These are phyloP conservation scores for Agaricus bisporus DNA, from an alignment of 768 basidiomycete genomes.

Conservation along the genomic window DNA sequence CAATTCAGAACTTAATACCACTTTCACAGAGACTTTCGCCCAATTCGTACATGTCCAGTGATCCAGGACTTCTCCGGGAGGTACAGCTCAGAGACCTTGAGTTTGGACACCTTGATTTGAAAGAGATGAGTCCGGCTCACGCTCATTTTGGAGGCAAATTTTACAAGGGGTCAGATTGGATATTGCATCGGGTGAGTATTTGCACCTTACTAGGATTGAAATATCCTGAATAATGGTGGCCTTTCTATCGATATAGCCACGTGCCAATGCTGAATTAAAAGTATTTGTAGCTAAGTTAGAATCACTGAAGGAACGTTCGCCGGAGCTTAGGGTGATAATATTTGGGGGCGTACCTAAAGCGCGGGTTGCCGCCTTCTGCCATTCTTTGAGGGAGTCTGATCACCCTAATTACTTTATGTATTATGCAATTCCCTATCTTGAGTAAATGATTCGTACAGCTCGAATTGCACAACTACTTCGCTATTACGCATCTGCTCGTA, in stretches of 20 bases:
- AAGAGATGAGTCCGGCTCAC: background rate
- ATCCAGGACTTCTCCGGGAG: background rate
- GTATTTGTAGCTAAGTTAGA: background rate
- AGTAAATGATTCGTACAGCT: background rate
- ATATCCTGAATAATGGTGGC: background rate
- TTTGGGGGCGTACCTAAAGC: background rate
- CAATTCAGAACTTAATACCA: too few species aligned
- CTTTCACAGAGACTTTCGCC: too few species aligned
- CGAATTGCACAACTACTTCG: too few species aligned
- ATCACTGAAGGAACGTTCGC: background rate
- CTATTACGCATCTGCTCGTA: slow-evolving; percentile 34
- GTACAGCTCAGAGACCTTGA: background rate
- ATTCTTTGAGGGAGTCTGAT: background rate
- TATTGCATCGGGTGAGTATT: background rate
- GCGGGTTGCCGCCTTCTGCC: background rate
- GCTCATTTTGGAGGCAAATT: too few species aligned
- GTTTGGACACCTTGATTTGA: background rate
- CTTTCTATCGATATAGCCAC: background rate
- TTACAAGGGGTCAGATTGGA: background rate
- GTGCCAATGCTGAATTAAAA: background rate
- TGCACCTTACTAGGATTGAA: background rate
- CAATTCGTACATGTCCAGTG: too few species aligned
- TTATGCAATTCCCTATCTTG: background rate
- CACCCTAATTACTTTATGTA: background rate
- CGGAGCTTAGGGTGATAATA: background rate